phyloP scores from a whole-genome alignment of 2,329 filamentous ascomycete genomes.

The Rhynchosporium graminicola region DNA sequence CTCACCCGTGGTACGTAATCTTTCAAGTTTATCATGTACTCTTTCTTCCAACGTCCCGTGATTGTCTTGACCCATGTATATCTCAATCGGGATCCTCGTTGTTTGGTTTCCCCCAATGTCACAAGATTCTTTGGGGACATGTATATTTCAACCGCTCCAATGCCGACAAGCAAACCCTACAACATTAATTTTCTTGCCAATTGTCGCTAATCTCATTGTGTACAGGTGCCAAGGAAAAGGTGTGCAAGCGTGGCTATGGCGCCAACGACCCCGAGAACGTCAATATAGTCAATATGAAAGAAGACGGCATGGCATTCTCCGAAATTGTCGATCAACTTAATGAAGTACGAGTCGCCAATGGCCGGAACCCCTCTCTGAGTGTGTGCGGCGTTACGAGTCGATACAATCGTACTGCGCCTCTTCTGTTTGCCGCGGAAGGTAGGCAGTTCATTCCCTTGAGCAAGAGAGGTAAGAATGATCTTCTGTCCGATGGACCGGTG shows the following conservation, averaged over 20 bases:
- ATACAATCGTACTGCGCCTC: conserved; percentile 40
- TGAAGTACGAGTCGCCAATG: conserved; percentile 24
- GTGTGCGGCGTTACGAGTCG: conserved; percentile 32
- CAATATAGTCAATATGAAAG: conserved; percentile 37
- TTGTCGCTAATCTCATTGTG: too few relatives aligned
- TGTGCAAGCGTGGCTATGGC: conserved; percentile 36
- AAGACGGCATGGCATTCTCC: conserved; percentile 28
- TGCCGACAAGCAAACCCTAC: too few relatives aligned
- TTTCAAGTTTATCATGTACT: too few relatives aligned
- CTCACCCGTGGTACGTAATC: conserved; percentile 20
- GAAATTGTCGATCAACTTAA: conserved; percentile 35
- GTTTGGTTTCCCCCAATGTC: too few relatives aligned
- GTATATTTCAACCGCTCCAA: too few relatives aligned
- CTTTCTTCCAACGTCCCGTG: too few relatives aligned
- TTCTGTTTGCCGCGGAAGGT: conserved; percentile 36
- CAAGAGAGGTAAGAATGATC: conserved; percentile 23
- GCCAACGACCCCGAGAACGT: conserved; percentile 41
- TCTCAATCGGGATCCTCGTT: too few relatives aligned
- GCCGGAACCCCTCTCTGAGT: conserved; percentile 30
- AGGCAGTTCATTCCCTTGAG: conserved; percentile 32
- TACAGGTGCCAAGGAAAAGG: conserved; percentile 13
- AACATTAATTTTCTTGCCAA: too few relatives aligned
- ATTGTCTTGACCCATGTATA: too few relatives aligned
- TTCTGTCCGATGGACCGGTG: not conserved
- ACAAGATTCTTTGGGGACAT: too few relatives aligned